Conservation (phyloP, 345 rosid genomes). For the Camelina laxa region DNA sequence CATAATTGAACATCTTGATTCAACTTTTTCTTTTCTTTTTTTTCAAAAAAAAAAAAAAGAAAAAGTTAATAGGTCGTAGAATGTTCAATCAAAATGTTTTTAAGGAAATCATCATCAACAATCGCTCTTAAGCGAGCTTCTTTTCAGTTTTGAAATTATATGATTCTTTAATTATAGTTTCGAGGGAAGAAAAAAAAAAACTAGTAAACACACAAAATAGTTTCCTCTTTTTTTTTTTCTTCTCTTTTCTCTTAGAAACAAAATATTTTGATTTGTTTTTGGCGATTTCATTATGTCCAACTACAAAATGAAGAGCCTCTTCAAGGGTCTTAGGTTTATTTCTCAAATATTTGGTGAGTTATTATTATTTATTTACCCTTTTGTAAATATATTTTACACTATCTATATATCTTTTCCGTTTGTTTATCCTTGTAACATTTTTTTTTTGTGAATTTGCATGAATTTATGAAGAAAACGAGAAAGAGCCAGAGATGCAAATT, state of each 20-base stretch:
- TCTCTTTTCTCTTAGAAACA: too few species aligned
- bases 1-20: conserved; percentile 6
- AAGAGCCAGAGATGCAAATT: conserved; percentile 80
- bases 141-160: conserved; percentile 11
- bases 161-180: not conserved
- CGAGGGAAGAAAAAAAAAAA: not conserved
- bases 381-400: not conserved
- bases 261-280: not conserved
- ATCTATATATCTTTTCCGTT: not conserved
- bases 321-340: conserved; percentile 70
- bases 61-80: not conserved
- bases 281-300: conserved; percentile 46
- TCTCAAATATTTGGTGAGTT: conserved; percentile 74
- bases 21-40: not conserved
- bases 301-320: conserved; percentile 71
- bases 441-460: not conserved
- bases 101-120: not conserved
- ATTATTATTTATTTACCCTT: not conserved
- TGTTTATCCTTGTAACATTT: not conserved
- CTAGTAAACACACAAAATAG: not conserved
- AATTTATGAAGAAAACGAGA: conserved; percentile 61
- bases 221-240: not conserved
- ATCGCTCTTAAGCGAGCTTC: conserved; percentile 19
- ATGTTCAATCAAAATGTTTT: conserved; percentile 22
- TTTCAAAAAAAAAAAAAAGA: not conserved